Percentiles rank a stretch among this genome's conserved stretches.
These are phyloP conservation scores for Durotheca rogersii DNA, from an alignment of 495 filamentous ascomycete species.

Conservation along the genomic window DNA sequence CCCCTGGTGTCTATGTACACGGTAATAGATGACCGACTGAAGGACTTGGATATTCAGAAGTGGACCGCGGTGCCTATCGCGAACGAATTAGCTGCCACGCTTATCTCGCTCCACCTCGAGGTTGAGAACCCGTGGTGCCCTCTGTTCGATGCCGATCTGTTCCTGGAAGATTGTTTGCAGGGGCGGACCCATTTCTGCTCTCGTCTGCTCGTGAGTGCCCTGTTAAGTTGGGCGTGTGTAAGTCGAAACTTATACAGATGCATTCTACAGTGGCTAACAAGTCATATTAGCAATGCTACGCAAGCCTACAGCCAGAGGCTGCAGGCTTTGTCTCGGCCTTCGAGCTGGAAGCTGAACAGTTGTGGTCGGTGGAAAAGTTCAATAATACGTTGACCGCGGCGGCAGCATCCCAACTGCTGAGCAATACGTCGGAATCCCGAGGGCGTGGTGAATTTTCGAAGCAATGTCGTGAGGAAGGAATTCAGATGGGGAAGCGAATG, in stretches of 20 bases:
- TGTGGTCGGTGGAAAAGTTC: constrained; percentile 19
- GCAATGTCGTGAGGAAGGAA: constrained; percentile 21
- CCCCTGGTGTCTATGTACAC: constrained; percentile 13
- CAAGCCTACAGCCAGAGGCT: constrained; percentile 18
- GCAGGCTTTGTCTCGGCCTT: constrained; percentile 10
- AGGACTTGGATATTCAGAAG: constrained; percentile 11
- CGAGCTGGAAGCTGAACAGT: constrained; percentile 17
- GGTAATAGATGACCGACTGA: constrained; percentile 24
- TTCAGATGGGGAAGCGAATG: constrained; percentile 30
- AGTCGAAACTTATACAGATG: constrained; percentile 1
- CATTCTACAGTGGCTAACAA: not conserved
- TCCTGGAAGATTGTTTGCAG: constrained; percentile 25
- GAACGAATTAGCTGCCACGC: constrained; percentile 20
- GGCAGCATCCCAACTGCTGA: constrained; percentile 20
- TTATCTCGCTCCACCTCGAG: constrained; percentile 29
- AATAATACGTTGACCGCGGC: constrained; percentile 22
- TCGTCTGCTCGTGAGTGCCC: constrained; percentile 14
- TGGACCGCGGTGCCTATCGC: constrained; percentile 29
- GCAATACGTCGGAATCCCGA: constrained; percentile 15
- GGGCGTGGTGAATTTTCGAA: constrained; percentile 26
- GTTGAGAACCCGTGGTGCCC: constrained; percentile 27
- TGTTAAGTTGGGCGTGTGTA: constrained; percentile 30
- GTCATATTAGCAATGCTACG: constrained; percentile 23
- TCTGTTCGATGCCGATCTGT: constrained; percentile 30
- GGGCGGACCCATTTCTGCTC: constrained; percentile 27